Conservation (phyloP, 495 filamentous ascomycete genomes). For the Penicillium mononematosum region DNA sequence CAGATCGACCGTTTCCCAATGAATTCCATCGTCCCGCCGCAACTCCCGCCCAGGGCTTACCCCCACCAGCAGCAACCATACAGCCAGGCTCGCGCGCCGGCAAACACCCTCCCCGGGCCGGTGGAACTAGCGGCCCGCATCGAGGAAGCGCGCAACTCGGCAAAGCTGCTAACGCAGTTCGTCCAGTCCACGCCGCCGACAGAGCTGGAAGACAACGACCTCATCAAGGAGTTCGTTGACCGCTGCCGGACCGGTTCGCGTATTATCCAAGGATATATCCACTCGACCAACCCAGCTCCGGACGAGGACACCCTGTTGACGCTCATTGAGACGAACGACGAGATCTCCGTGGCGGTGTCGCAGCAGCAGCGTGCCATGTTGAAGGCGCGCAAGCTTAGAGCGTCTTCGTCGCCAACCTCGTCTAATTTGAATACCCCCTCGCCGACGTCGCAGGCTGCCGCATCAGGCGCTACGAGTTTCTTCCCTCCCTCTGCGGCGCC, state of each 20-base stretch:
- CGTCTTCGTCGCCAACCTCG: conserved; percentile 24
- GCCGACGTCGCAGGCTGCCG: conserved; percentile 13
- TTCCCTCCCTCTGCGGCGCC: not conserved
- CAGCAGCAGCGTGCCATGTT: conserved; percentile 80
- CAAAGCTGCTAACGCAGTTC: conserved; percentile 86
- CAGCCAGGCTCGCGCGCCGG: conserved; percentile 36
- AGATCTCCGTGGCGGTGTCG: conserved; percentile 71
- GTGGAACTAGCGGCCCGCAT: conserved; percentile 81
- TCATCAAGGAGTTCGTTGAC: conserved; percentile 89
- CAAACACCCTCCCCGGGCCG: conserved; percentile 61
- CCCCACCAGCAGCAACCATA: conserved; percentile 18
- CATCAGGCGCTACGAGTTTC: conserved; percentile 19
- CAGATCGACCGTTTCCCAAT: conserved; percentile 8
- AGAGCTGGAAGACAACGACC: conserved; percentile 76
- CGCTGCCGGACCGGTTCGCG: conserved; percentile 77
- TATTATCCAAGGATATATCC: conserved; percentile 81
- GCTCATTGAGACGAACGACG: conserved; percentile 92
- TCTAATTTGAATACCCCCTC: conserved; percentile 22
- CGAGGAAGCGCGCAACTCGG: conserved; percentile 85
- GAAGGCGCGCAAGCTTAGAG: conserved; percentile 55
- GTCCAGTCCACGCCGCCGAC: conserved; percentile 74
- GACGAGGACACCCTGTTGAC: conserved; percentile 92
- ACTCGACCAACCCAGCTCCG: conserved; percentile 69
- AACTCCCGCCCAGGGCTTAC: not conserved
- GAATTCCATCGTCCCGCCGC: not conserved